Percentiles rank a stretch among this genome's conserved stretches.
Evolutionary conservation across 2,329 filamentous ascomycete species (phyloP).

Genomic region (Dactylellina parvicollis): DNA sequence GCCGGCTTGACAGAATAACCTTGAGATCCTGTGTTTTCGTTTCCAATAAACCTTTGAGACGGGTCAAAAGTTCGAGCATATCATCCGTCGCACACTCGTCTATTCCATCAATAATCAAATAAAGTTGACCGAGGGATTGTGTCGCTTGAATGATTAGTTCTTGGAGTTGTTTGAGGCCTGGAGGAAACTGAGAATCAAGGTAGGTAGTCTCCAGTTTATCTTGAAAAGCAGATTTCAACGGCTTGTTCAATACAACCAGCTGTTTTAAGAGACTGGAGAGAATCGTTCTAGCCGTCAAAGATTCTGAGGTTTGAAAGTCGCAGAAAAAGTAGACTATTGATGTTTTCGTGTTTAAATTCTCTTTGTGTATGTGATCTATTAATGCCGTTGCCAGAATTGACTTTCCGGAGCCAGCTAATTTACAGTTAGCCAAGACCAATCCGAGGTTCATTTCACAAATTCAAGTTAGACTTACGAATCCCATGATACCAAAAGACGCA

Average conservation of each 20-base stretch:
- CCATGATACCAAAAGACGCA: conserved; percentile 54
- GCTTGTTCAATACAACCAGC: conserved; percentile 32
- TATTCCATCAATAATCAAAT: conserved; percentile 55
- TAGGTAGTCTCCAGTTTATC: conserved; percentile 26
- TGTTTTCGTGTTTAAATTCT: not conserved
- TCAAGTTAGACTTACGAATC: conserved; percentile 38
- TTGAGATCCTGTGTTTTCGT: conserved; percentile 39
- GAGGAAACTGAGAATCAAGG: conserved; percentile 19
- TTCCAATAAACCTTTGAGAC: conserved; percentile 2
- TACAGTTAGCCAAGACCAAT: not conserved
- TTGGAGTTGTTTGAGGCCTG: conserved; percentile 24
- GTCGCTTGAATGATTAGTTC: not conserved
- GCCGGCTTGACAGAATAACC: conserved; percentile 59
- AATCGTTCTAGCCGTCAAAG: conserved; percentile 24
- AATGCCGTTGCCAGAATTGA: conserved; percentile 47
- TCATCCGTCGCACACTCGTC: conserved; percentile 54
- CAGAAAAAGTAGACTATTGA: conserved; percentile 56
- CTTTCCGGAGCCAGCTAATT: conserved; percentile 56
- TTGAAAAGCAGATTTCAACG: not conserved
- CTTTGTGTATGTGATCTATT: conserved; percentile 45
- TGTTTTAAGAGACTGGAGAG: conserved; percentile 53
- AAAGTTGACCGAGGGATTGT: not conserved
- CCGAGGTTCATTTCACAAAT: not conserved
- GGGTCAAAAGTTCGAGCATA: conserved; percentile 21
- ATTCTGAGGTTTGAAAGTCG: conserved; percentile 39